These are phyloP conservation scores for Steccherinum ochraceum DNA, from an alignment of 768 basidiomycete species.

Conservation along the genomic window DNA sequence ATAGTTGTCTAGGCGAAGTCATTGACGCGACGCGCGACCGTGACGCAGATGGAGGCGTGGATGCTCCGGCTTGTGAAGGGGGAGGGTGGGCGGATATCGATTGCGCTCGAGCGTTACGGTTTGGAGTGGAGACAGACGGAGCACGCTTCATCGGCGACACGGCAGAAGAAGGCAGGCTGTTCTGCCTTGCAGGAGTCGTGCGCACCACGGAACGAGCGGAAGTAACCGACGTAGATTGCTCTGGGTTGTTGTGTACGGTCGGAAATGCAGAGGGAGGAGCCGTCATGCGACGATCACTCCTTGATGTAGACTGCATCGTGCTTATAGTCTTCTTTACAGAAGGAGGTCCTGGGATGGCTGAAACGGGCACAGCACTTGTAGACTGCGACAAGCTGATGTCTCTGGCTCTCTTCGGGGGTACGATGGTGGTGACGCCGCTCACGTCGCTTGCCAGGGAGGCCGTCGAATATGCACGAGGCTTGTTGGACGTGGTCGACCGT, in stretches of 20 bases:
- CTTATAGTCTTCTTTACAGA: background rate
- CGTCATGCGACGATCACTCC: constrained; percentile 3
- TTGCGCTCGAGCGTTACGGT: constrained; percentile 16
- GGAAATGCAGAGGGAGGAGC: constrained; percentile 18
- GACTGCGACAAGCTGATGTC: constrained; percentile 2
- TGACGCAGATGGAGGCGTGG: background rate
- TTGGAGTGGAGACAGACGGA: constrained; percentile 16
- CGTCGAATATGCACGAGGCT: constrained; percentile 49
- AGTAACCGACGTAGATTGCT: background rate
- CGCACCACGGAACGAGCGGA: constrained; percentile 2
- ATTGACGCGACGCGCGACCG: constrained; percentile 12
- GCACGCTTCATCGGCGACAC: constrained; percentile 9
- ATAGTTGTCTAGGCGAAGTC: background rate
- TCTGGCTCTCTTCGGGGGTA: constrained; percentile 16
- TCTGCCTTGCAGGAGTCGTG: constrained; percentile 18
- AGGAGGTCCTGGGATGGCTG: constrained; percentile 24
- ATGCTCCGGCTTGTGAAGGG: background rate
- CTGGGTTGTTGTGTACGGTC: constrained; percentile 12
- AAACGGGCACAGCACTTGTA: background rate
- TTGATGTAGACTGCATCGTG: background rate
- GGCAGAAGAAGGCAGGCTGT: constrained; percentile 9
- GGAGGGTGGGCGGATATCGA: constrained; percentile 8
- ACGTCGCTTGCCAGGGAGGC: constrained; percentile 37
- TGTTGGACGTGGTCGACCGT: constrained; percentile 39
- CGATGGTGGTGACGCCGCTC: constrained; percentile 48